Base-by-base conservation (phyloP, 2,329 filamentous ascomycete genomes). In the Simplicillium sp. region DNA sequence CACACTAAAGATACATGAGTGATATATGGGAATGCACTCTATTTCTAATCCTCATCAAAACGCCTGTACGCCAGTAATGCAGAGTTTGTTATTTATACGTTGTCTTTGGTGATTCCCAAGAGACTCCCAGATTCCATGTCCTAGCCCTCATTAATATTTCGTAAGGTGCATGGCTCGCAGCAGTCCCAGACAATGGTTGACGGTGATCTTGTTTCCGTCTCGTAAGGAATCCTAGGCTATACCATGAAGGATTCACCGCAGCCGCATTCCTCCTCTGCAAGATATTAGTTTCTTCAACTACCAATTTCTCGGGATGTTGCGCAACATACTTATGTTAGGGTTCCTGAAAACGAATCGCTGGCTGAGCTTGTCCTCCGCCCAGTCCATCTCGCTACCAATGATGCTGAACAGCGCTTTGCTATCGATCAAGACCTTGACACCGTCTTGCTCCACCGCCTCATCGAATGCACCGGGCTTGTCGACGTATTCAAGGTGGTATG, bases 321-420 rank as follows among this genome's bases (percentile, higher is more conserved):
- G 36, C 11, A 25, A 81, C 89, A 77, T 68, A 95, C 89, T 98
- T 59, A 97, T 97, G 57, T 98, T 98, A 2, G 92, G 92, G 60
- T 98, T 98, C 59, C 79, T 82, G 66, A 98, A 98, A 38, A 95
- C 81, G 62, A 98, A 98, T 49, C 86, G 75, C 62, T 89, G 77
- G 60, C 84, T 94, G 48, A 98, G 67, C 68, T 94, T 95, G 54
- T 97, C 92, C 65, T 97, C 89, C 11, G 90, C 74, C 89, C 90
- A 98, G 58, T 98, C 92, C 92, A 98, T 98, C 66, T 97, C 90
- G 57, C 85, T 95, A 5, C 92, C 92, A 53, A 98, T 96, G 40
- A 98, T 97, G 62, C 90, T 97, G 60, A 98, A 89, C 38, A 98
- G 68, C 34, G 92, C 92, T 69, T 96, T 97, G 71, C 87, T 94